Percentiles rank a stretch among this genome's conserved stretches.
Conservation (phyloP, 805 yeast genomes). For the Starmerella stigmatis region DNA sequence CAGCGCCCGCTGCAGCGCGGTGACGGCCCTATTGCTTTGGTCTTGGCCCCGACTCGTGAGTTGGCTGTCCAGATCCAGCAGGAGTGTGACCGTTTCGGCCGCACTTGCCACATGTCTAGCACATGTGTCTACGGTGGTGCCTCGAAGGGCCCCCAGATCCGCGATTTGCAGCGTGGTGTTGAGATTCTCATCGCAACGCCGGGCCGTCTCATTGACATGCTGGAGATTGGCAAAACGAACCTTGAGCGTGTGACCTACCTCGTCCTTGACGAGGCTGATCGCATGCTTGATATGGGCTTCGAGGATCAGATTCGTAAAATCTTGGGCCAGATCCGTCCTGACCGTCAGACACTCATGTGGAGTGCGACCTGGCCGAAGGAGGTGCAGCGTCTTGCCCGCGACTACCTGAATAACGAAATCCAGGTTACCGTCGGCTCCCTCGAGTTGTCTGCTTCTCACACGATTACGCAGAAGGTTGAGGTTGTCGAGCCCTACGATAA, state of each 20-base stretch:
- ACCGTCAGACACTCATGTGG: slow-evolving; percentile 99
- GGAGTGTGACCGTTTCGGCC: slow-evolving; percentile 92
- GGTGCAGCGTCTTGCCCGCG: slow-evolving; percentile 85
- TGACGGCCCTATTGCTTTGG: slow-evolving; percentile 94
- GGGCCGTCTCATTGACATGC: slow-evolving; percentile 96
- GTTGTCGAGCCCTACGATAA: slow-evolving; percentile 86
- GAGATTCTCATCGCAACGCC: slow-evolving; percentile 98
- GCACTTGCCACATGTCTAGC: slow-evolving; percentile 85
- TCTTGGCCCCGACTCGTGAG: slow-evolving; percentile 97
- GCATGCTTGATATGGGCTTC: slow-evolving; percentile 99
- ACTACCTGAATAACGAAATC: slow-evolving; percentile 82
- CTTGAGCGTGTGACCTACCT: slow-evolving; percentile 91
- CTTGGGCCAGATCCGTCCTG: slow-evolving; percentile 96
- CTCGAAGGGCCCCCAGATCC: slow-evolving; percentile 93
- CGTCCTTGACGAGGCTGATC: slow-evolving; percentile 97
- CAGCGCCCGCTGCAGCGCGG: slow-evolving; percentile 89
- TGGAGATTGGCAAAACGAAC: slow-evolving; percentile 89
- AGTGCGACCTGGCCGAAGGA: slow-evolving; percentile 99
- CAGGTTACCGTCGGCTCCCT: slow-evolving; percentile 95
- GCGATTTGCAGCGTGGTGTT: slow-evolving; percentile 89
- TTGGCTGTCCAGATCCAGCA: slow-evolving; percentile 94
- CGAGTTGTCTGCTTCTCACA: slow-evolving; percentile 93
- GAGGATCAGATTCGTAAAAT: slow-evolving; percentile 99
- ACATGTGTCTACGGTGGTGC: slow-evolving; percentile 98
- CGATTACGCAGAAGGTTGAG: slow-evolving; percentile 85